Evolutionary conservation across 176 grass and related monocot species (phyloP), one percentile per base, ranked within the genome.

Genomic region (Hyparrhenia diplandra): DNA sequence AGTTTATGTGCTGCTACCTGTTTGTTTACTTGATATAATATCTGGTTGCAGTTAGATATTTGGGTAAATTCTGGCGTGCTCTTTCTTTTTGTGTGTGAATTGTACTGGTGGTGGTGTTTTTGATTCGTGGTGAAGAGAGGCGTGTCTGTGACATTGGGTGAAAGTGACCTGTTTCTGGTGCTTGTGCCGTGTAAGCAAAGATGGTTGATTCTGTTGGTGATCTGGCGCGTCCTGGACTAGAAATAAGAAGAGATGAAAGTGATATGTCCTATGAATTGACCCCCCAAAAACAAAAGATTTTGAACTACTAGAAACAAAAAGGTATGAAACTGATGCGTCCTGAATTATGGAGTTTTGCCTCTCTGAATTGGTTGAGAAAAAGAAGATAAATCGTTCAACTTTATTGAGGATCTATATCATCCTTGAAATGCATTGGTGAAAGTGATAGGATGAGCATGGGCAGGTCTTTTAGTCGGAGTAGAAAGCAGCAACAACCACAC

Each of bases 41-140:
- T 68, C 71, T 69, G 52, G 31, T 81, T 71, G 39, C 64, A 17
- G 32, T 62, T 61, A 32, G 81, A 84, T 80, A 80, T 75, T 62
- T 62, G n/a, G 37, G 59, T 2, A 49, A 75, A 61, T 67, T 62
- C 17, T 63, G 67, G n/a, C 47, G 76, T 23, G 12, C 16, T 20
- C 11, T 1, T 63, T 78, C 21, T 24, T 6, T 43, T 11, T 13
- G 20, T 13, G 37, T 3, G 17, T 12, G 24, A 62, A 42, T 11
- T 64, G 25, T 25, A n/a, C 60, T 29, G 40, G 14, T 27, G n/a
- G 29, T 23, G 13, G 61, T 54, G 14, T 27, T 82, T 16, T 62
- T 61, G 5, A 43, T 43, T 43, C 8, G 10, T 43, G 10, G 49
- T 20, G 8, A 51, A 27, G 36, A n/a, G 28, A 32, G 11, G 16